Percentiles rank a stretch among this genome's conserved stretches.
These are phyloP conservation scores for Arthromyces matolae DNA, from an alignment of 768 basidiomycete genomes.

Conservation along the genomic window DNA sequence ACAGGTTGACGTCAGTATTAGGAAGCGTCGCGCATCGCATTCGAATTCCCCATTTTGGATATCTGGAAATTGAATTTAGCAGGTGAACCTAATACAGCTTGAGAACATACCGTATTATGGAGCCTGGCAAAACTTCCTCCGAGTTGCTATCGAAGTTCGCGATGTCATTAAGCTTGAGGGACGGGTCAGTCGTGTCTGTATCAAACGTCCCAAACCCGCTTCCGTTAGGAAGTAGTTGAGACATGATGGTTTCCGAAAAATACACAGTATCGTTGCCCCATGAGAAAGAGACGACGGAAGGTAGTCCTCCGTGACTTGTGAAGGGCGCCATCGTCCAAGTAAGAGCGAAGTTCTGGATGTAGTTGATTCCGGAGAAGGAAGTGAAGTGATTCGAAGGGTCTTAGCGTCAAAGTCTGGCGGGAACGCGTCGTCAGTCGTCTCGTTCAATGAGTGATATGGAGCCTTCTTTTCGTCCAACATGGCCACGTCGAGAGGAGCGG, in stretches of 20 bases:
- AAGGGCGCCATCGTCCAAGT: slow-evolving; percentile 40
- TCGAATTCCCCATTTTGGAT: slow-evolving; percentile 39
- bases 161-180: slow-evolving; percentile 7
- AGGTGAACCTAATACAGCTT: too few relatives aligned
- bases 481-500: not conserved
- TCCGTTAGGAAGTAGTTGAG: slow-evolving; percentile 32
- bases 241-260: slow-evolving; percentile 32
- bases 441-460: slow-evolving; percentile 10
- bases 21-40: slow-evolving; percentile 33
- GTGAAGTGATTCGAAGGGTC: not conserved
- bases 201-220: slow-evolving; percentile 37
- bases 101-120: slow-evolving; percentile 24
- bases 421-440: slow-evolving; percentile 7
- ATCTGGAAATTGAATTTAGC: slow-evolving; percentile 17
- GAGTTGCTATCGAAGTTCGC: not conserved
- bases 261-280: slow-evolving; percentile 33
- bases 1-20: slow-evolving; percentile 28
- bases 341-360: slow-evolving; percentile 26
- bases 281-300: slow-evolving; percentile 28
- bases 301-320: slow-evolving; percentile 30
- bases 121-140: slow-evolving; percentile 23
- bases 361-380: not conserved
- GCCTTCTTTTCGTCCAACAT: slow-evolving; percentile 3
- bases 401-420: slow-evolving; percentile 14
- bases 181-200: slow-evolving; percentile 19